Evolutionary conservation across 306 rosid genomes (phyloP).

Genomic region (Begonia masoniana): DNA sequence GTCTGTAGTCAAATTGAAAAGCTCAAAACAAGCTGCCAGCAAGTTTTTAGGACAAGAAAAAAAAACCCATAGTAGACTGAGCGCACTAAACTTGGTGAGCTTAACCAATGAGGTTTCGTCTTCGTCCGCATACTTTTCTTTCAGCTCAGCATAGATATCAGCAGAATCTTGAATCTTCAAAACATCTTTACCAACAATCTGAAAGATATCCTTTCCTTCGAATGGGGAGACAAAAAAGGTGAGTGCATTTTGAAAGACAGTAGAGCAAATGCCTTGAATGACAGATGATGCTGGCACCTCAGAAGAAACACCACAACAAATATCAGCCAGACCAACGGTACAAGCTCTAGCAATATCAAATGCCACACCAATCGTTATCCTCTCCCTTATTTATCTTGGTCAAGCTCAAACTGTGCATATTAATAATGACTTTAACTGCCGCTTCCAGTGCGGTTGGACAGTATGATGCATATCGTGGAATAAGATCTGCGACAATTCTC

Average conservation of each 20-base stretch:
- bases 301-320: conserved; percentile 53
- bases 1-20: conserved; percentile 38
- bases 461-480: conserved; percentile 77
- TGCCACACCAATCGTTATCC: conserved; percentile 48
- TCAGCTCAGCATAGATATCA: conserved; percentile 38
- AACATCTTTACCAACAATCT: conserved; percentile 41
- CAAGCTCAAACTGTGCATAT: conserved; percentile 64
- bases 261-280: conserved; percentile 59
- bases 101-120: conserved; percentile 36
- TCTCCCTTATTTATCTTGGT: conserved; percentile 48
- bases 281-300: conserved; percentile 62
- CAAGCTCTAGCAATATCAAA: conserved; percentile 72
- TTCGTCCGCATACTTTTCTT: conserved; percentile 42
- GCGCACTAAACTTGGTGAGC: conserved; percentile 37
- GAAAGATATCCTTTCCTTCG: conserved; percentile 58
- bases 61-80: conserved; percentile 57
- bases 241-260: conserved; percentile 69
- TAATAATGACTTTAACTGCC: conserved; percentile 61
- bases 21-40: conserved; percentile 78
- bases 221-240: conserved; percentile 41
- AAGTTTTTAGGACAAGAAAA: conserved; percentile 58
- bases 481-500: conserved; percentile 74
- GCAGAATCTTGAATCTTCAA: conserved; percentile 46
- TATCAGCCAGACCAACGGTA: conserved; percentile 54
- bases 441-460: conserved; percentile 88